A percentile compares a stretch with the other conserved stretches of the same genome.
These are phyloP conservation scores for Allomyces arbusculus DNA, from an alignment of 192 early-diverging fungal genomes.

Conservation along the genomic window DNA sequence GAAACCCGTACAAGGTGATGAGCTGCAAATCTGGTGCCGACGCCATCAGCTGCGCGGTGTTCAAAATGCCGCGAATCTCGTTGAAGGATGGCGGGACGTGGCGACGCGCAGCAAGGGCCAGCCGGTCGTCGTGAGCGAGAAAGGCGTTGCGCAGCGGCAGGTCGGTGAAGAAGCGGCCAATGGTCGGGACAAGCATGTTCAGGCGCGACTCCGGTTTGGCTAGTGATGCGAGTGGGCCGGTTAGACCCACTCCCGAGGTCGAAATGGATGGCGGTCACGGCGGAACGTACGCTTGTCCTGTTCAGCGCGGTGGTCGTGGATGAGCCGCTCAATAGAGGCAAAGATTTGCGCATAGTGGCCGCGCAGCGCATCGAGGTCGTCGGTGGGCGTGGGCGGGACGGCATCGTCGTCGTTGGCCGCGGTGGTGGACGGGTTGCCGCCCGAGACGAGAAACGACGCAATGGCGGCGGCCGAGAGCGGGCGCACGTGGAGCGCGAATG, in stretches of 20 bases:
- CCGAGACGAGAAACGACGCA: constrained; percentile 1
- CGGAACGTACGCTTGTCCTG: constrained; percentile 5
- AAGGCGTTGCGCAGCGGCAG: constrained; percentile 58
- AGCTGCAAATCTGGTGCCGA: constrained; percentile 47
- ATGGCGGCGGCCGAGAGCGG: constrained; percentile 3
- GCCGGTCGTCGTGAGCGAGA: constrained; percentile 35
- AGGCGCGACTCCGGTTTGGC: constrained; percentile 43
- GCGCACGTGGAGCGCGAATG: constrained; percentile 65
- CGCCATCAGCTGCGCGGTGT: constrained; percentile 65
- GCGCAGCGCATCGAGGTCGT: constrained; percentile 36
- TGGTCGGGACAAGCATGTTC: constrained; percentile 48
- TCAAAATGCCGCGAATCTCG: constrained; percentile 74
- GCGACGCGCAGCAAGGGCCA: constrained; percentile 52
- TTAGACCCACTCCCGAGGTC: neutral
- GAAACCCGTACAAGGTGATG: constrained; percentile 52
- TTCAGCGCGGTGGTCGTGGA: constrained; percentile 35
- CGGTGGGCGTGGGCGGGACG: neutral
- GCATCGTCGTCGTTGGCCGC: neutral
- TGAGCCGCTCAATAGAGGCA: constrained; percentile 51
- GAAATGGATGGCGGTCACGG: neutral
- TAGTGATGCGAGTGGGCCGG: neutral
- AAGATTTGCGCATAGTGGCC: constrained; percentile 51
- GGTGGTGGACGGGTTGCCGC: neutral
- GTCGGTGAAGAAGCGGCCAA: constrained; percentile 67
- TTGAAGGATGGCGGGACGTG: constrained; percentile 84